A percentile compares a stretch with the other conserved stretches of the same genome.
phyloP scores from a whole-genome alignment of 2,329 filamentous ascomycete genomes.

The Ceratocystis albifundus region DNA sequence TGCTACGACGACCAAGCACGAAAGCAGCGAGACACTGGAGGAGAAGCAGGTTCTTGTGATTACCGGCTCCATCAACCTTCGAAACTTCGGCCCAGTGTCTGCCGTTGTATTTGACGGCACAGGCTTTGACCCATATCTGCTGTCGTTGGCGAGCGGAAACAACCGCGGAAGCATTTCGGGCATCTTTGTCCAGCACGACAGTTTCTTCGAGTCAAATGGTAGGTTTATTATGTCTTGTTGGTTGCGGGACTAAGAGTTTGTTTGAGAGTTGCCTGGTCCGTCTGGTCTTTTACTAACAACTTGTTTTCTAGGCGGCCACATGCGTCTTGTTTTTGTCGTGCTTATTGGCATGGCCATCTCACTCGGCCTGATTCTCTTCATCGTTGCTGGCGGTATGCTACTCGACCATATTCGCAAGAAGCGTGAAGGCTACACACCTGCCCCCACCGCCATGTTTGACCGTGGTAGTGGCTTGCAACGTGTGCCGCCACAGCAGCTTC shows the following conservation, averaged over 20 bases:
- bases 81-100: slow-evolving; percentile 67
- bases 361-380: slow-evolving; percentile 62
- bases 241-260: background rate
- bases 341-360: slow-evolving; percentile 71
- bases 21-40: slow-evolving; percentile 50
- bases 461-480: slow-evolving; percentile 46
- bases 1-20: slow-evolving; percentile 56
- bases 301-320: slow-evolving; percentile 37
- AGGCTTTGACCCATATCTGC: slow-evolving; percentile 61
- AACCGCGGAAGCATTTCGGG: slow-evolving; percentile 62
- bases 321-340: slow-evolving; percentile 66
- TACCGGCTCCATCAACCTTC: slow-evolving; percentile 69
- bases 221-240: slow-evolving; percentile 32
- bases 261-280: background rate
- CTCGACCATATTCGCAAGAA: slow-evolving; percentile 66
- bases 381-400: slow-evolving; percentile 63
- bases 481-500: slow-evolving; percentile 50
- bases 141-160: slow-evolving; percentile 58
- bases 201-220: slow-evolving; percentile 58
- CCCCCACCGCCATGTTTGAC: slow-evolving; percentile 55
- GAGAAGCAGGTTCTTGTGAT: slow-evolving; percentile 63
- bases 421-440: slow-evolving; percentile 69
- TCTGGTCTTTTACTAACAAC: slow-evolving; percentile 24
- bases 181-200: slow-evolving; percentile 71
- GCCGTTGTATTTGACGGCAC: slow-evolving; percentile 83